Percentiles rank a stretch among this genome's conserved stretches.
Conservation (phyloP, 345 rosid genomes). For the Aethionema arabicum region DNA sequence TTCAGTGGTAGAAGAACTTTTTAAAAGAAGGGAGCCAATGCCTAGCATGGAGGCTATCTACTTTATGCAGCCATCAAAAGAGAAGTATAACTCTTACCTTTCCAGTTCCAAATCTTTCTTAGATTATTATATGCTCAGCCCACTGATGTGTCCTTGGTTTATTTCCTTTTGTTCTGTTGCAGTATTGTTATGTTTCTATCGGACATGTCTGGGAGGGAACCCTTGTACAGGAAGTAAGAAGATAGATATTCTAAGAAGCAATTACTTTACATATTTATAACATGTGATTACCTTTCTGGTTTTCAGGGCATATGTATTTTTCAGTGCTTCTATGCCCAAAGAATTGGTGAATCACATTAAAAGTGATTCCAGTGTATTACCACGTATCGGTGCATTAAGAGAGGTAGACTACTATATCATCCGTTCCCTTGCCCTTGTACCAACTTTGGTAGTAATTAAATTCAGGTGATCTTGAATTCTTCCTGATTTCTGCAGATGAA, state of each 20-base stretch:
- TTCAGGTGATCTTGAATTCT: neutral
- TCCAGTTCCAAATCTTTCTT: neutral
- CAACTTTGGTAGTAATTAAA: neutral
- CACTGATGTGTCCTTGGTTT: conserved; percentile 17
- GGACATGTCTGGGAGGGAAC: conserved; percentile 98
- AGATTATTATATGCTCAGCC: neutral
- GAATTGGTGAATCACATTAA: conserved; percentile 86
- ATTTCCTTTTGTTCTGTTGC: conserved; percentile 46
- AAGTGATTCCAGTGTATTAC: conserved; percentile 76
- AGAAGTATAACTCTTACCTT: conserved; percentile 51
- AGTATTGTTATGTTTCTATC: conserved; percentile 96
- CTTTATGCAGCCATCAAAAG: conserved; percentile 86
- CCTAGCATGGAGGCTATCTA: conserved; percentile 90
- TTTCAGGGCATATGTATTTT: conserved; percentile 79
- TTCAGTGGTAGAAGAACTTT: conserved; percentile 97
- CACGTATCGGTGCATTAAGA: conserved; percentile 87
- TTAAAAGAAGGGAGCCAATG: conserved; percentile 84
- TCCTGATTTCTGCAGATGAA: conserved; percentile 63
- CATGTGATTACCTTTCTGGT: conserved; percentile 9
- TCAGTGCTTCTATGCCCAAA: conserved; percentile 72
- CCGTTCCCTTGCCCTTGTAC: neutral
- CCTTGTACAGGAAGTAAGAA: conserved; percentile 80
- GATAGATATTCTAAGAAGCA: neutral
- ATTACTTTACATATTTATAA: conserved; percentile 14
- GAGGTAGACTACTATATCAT: conserved; percentile 48